Evolutionary conservation across 305 asterid genomes (phyloP).

Genomic region (Solanum aculeatissimum): DNA sequence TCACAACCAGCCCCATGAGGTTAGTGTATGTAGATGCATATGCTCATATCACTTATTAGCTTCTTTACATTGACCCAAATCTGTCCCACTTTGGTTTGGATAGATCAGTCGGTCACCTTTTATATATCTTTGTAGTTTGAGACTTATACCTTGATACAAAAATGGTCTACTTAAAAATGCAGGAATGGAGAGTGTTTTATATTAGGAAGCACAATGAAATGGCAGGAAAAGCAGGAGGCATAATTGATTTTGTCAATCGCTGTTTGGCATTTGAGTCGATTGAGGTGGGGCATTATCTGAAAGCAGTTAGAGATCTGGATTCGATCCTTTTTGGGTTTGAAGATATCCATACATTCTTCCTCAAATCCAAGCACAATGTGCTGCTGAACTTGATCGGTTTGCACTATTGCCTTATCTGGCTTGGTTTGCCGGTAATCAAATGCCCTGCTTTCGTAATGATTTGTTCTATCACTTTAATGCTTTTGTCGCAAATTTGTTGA

Average conservation of each 20-base stretch:
- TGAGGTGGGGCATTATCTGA: slow-evolving; percentile 61
- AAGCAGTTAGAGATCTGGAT: slow-evolving; percentile 42
- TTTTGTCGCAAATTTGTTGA: not conserved
- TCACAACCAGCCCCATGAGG: not conserved
- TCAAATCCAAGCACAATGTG: slow-evolving; percentile 48
- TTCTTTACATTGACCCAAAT: not conserved
- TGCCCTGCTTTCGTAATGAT: not conserved
- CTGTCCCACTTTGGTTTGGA: not conserved
- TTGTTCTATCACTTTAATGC: not conserved
- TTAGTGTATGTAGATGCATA: slow-evolving; percentile 4
- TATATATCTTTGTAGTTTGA: not conserved
- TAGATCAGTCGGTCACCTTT: not conserved
- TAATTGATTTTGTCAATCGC: slow-evolving; percentile 33
- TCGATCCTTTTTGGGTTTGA: slow-evolving; percentile 55
- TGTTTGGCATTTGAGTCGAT: slow-evolving; percentile 52
- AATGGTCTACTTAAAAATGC: not conserved
- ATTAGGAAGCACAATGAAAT: slow-evolving; percentile 55
- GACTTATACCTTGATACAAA: not conserved
- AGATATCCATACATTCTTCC: slow-evolving; percentile 57
- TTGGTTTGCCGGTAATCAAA: slow-evolving; percentile 42
- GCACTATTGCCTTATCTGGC: slow-evolving; percentile 72
- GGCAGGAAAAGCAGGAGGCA: slow-evolving; percentile 37
- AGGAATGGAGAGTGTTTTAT: slow-evolving; percentile 72
- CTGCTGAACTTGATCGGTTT: slow-evolving; percentile 72
- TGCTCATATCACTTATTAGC: not conserved